Base-by-base conservation (phyloP, 2,329 filamentous ascomycete species). In the Didymella arachidicola region DNA sequence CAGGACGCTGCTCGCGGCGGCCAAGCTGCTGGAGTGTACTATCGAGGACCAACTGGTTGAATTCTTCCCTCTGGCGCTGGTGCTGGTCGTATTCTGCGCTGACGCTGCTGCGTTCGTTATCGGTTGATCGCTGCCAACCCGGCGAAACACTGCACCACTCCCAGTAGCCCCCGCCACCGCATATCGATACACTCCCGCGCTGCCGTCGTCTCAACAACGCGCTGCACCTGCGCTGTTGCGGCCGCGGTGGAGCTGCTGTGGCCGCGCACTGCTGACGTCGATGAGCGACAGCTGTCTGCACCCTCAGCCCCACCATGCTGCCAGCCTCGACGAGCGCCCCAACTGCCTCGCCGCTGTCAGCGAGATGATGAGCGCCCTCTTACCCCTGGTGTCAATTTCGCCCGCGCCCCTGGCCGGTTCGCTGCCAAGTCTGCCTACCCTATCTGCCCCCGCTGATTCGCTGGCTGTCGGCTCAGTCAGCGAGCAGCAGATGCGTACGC, bases 121-220 rank as follows among this genome's bases (percentile, higher is more conserved):
- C 63, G 54, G 57, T 57, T 39, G 34, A 30, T 45, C 45, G 55
- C 52, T 44, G 32, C 51, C 51, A 41, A 25, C 38, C 38, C 57
- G 18, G 53, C 64, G 56, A 68, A 66, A 64, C 67, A 66, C 47
- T 43, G 51, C 46, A 26, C 44, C 36, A 42, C 43, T 47, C 44
- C 44, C 42, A 42, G 41, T 44, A 56, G 53, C 50, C 51, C 60
- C 60, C 53, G 58, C 63, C 60, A 52, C 64, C 65, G 63, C 67
- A 70, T 67, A 64, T 64, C 61, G 55, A 60, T 44, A 54, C 62
- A 52, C 34, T 55, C 60, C 55, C 48, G 59, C 64, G 61, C 46
- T 53, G 53, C 59, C 57, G 60, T 61, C 49, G 58, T 55, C 64
- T 60, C 64, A 66, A 66, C 64, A 62, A 62, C 57, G 29, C 51